Evolutionary conservation across 2,329 filamentous ascomycete species (phyloP).

Genomic region (Trichoderma sp.): DNA sequence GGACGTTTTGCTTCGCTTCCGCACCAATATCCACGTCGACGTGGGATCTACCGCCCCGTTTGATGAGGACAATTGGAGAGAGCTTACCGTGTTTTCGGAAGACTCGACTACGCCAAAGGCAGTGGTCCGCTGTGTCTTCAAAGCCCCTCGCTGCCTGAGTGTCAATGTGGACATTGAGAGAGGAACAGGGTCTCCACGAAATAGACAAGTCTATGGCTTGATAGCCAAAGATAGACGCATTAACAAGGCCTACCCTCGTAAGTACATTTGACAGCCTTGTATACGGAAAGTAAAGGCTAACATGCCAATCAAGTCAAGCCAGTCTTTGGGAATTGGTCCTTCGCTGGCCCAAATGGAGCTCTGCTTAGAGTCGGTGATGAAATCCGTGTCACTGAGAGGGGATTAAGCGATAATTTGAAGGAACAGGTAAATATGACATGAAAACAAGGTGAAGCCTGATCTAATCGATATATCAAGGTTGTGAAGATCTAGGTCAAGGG

Average conservation of each 20-base stretch:
- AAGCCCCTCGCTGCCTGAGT: conserved; percentile 28
- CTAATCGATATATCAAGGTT: background rate
- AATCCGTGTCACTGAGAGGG: conserved; percentile 23
- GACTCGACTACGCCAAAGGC: conserved; percentile 24
- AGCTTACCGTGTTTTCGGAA: conserved; percentile 25
- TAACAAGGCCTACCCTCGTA: conserved; percentile 28
- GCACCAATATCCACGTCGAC: conserved; percentile 30
- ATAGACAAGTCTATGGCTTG: conserved; percentile 28
- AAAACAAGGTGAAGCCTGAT: background rate
- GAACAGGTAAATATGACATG: background rate
- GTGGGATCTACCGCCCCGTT: conserved; percentile 23
- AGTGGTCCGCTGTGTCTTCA: conserved; percentile 28
- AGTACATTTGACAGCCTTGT: background rate
- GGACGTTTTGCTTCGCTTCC: conserved; percentile 27
- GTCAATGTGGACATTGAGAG: conserved; percentile 28
- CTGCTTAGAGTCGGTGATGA: conserved; percentile 32
- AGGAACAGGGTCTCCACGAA: conserved; percentile 20
- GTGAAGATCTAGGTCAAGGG: background rate
- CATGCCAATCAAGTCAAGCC: conserved; percentile 26
- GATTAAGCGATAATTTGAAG: background rate
- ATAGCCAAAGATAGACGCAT: conserved; percentile 29
- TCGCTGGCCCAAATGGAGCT: conserved; percentile 27
- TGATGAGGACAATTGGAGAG: conserved; percentile 29
- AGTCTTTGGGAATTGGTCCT: conserved; percentile 30
- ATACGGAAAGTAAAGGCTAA: background rate